Evolutionary conservation across 2,329 filamentous ascomycete genomes (phyloP).

Genomic region (Sphaerulina musiva): DNA sequence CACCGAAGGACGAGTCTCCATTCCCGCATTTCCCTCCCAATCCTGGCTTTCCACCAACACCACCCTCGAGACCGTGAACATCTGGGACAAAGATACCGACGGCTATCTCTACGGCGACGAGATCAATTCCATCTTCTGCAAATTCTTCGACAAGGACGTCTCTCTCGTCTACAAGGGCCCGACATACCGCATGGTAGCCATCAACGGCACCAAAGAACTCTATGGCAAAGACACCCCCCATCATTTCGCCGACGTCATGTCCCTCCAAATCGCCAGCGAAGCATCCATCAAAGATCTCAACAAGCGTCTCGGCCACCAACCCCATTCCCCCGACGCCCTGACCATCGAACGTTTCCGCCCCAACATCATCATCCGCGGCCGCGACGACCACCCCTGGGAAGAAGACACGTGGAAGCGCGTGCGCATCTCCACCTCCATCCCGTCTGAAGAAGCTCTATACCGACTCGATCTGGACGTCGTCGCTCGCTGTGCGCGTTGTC

Average conservation of each 20-base stretch:
- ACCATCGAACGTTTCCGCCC: constrained; percentile 58
- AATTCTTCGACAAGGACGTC: constrained; percentile 52
- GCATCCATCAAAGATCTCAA: constrained; percentile 55
- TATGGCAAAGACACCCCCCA: constrained; percentile 44
- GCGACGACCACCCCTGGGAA: constrained; percentile 47
- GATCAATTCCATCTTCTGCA: constrained; percentile 50
- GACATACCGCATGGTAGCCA: constrained; percentile 47
- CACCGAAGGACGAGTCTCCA: constrained; percentile 40
- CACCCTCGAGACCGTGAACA: constrained; percentile 44
- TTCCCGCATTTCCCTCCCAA: constrained; percentile 50
- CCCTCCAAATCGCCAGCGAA: constrained; percentile 51
- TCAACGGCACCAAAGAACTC: constrained; percentile 49
- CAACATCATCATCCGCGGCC: constrained; percentile 55
- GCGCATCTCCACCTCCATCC: constrained; percentile 37
- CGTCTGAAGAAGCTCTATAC: constrained; percentile 31
- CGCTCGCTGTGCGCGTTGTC: constrained; percentile 54
- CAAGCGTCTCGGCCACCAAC: constrained; percentile 39
- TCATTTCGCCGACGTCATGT: constrained; percentile 56
- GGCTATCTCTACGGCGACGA: constrained; percentile 48
- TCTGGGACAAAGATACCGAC: constrained; percentile 56
- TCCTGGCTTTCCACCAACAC: constrained; percentile 53
- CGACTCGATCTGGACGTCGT: constrained; percentile 51
- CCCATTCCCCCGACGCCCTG: constrained; percentile 41
- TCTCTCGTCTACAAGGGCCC: constrained; percentile 58
- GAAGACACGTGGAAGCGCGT: constrained; percentile 60